These are phyloP conservation scores for Aplosporella prunicola DNA, from an alignment of 2,329 filamentous ascomycete species.

Conservation along the genomic window DNA sequence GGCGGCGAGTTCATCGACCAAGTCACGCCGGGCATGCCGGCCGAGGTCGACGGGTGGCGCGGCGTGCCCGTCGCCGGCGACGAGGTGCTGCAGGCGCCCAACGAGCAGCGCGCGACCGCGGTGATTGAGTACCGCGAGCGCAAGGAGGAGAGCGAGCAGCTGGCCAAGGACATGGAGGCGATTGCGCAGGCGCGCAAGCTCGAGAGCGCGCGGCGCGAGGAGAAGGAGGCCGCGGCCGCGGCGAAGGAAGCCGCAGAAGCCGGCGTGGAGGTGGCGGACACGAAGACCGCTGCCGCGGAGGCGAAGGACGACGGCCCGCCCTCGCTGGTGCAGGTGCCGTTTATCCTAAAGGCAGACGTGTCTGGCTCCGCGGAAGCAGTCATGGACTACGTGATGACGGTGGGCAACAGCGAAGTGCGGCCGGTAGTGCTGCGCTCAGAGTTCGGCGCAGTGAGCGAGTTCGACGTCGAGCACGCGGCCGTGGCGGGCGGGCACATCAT, in stretches of 20 bases:
- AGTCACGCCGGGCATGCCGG: slow-evolving; percentile 77
- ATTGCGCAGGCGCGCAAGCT: slow-evolving; percentile 58
- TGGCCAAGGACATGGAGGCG: slow-evolving; percentile 61
- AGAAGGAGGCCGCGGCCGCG: slow-evolving; percentile 28
- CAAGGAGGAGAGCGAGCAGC: slow-evolving; percentile 55
- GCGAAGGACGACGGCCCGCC: slow-evolving; percentile 33
- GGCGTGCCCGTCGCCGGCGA: slow-evolving; percentile 80
- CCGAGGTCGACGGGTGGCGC: slow-evolving; percentile 92
- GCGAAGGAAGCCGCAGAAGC: slow-evolving; percentile 20
- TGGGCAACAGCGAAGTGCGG: slow-evolving; percentile 77
- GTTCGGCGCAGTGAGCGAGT: slow-evolving; percentile 73
- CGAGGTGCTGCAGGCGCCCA: slow-evolving; percentile 71
- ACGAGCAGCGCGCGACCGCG: slow-evolving; percentile 67
- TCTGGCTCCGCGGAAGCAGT: slow-evolving; percentile 91
- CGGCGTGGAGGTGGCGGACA: slow-evolving; percentile 18
- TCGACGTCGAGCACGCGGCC: slow-evolving; percentile 79
- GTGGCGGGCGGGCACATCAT: slow-evolving; percentile 67
- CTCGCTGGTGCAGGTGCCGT: slow-evolving; percentile 54
- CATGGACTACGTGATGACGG: slow-evolving; percentile 60
- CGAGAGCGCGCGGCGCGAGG: slow-evolving; percentile 53
- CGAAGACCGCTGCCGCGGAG: slow-evolving; percentile 23
- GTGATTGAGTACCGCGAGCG: slow-evolving; percentile 71
- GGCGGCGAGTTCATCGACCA: slow-evolving; percentile 61
- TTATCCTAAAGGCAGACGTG: slow-evolving; percentile 88
- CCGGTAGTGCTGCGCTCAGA: slow-evolving; percentile 67